Evolutionary conservation across 352 stramenopile genomes (phyloP), one percentile per base, ranked within the genome.

Genomic region (Blastocystis sp.): DNA sequence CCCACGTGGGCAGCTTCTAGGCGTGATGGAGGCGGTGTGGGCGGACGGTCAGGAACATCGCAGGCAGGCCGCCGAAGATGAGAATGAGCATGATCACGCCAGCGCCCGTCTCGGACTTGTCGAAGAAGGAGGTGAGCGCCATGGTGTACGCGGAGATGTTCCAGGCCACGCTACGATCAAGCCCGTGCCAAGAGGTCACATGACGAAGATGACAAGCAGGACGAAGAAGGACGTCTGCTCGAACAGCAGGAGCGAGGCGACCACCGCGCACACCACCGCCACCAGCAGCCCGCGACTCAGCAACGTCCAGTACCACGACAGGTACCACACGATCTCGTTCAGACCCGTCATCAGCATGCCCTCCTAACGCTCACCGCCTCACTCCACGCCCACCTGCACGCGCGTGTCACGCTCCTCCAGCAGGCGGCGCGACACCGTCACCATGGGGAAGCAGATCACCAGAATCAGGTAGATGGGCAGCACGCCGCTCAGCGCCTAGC

Each of bases 281-380:
- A 78, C 43, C n/a, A 87, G 7, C 14, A 78, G 2, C 14, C 43
- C 28, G 3, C 54, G 62, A 78, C 69, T 4, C 4, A 87, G 45
- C 34, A 74, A 59, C 1, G 77, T 77, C 0, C 28, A 38, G 9
- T 76, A 52, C 77, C 77, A 87, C 38, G 54, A 63, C 14, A 48
- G 3, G 24, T 62, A 87, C 77, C 77, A 87, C 14, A 87, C 77
- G 19, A 64, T 38, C 14, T 87, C 77, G 52, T 87, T 87, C 17
- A 87, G 65, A 42, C 77, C 77, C 7, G 65, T 87, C 77, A 87
- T 87, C 11, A 87, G n/a, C 62, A 77, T 24, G 6, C 48, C 77
- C 54, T 87, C 77, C 28, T 34, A 34, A 34, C 28, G 28, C 28
- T 34, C 28, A 34, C 28, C 28, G 28, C 28, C 28, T 34, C 28